Conservation (phyloP, 805 yeast genomes). For the Debaryomyces hansenii region DNA sequence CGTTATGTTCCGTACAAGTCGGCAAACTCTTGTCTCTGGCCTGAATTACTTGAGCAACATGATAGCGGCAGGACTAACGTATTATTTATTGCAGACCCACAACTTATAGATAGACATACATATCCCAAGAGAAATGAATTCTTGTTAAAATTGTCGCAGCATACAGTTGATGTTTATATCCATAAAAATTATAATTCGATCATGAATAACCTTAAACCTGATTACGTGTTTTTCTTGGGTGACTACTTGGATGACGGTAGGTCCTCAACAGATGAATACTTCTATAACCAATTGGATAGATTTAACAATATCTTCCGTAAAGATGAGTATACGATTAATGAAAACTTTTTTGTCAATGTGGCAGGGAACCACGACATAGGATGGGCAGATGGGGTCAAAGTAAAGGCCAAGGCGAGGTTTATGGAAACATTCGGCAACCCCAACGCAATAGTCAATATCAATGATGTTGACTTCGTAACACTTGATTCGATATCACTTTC, state of each 20-base stretch:
- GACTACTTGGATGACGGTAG: slow-evolving; percentile 46
- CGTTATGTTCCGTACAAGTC: slow-evolving; percentile 25
- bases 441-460: slow-evolving; percentile 22
- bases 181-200: slow-evolving; percentile 37
- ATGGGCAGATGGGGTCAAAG: slow-evolving; percentile 66
- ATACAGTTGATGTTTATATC: slow-evolving; percentile 41
- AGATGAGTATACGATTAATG: slow-evolving; percentile 15
- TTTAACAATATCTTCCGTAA: slow-evolving; percentile 32
- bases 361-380: slow-evolving; percentile 99
- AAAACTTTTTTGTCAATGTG: slow-evolving; percentile 30
- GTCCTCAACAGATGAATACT: slow-evolving; percentile 31
- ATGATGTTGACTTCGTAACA: slow-evolving; percentile 37
- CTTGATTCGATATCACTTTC: slow-evolving; percentile 83
- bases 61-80: slow-evolving; percentile 21
- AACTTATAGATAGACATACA: slow-evolving; percentile 44
- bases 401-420: slow-evolving; percentile 32
- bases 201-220: slow-evolving; percentile 31
- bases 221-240: slow-evolving; percentile 40
- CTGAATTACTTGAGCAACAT: slow-evolving; percentile 9
- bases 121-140: slow-evolving; percentile 38
- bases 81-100: slow-evolving; percentile 44
- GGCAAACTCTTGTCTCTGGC: slow-evolving; percentile 35
- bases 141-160: slow-evolving; percentile 34
- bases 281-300: slow-evolving; percentile 24
- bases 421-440: slow-evolving; percentile 30